Base-by-base conservation (phyloP, 352 stramenopile species). In the Pythium rhizo-oryzae region DNA sequence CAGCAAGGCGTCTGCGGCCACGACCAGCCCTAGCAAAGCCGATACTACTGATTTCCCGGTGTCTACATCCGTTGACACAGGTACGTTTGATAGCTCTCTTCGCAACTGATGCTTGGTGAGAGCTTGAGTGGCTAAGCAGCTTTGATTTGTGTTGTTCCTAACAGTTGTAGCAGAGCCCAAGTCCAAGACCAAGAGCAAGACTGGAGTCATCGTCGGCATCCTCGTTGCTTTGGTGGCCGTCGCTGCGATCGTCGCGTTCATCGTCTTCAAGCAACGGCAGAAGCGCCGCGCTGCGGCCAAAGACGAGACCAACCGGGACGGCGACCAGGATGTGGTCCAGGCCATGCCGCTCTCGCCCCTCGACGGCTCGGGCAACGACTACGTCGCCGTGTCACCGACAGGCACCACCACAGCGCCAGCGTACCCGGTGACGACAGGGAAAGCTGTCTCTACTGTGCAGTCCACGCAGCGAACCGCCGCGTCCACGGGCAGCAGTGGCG, bases 181-280 rank as follows among this genome's bases (percentile, higher is more conserved):
- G 25, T 23, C n/a, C 25, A 50, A 66, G 16, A 59, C 49, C 13
- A 43, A 37, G 15, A 43, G 8, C 35, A 59, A 66, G 18, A 41
- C n/a, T 11, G 59, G 59, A 21, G 33, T 66, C 12, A 66, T 66
- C 49, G 37, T 51, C 16, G 59, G 46, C 18, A 37, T 66, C 43
- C 15, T 58, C 18, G 37, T 28, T 21, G 59, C n/a, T 6, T 33
- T 41, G 4, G 35, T 52, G 19, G 47, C 59, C 16, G 43, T 55
- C 7, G 43, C 37, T 21, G 58, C 58, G 24, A 33, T 57, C 11
- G 58, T 30, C 9, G 28, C 30, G 1, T 57, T 64, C 18, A 30
- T 37, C 13, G 58, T 12, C 7, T 49, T 37, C 58, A 44, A 35
- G 18, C 24, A n/a, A n/a, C 25, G 58, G 1, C 25, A 46, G 37